Evolutionary conservation across 257 asterid species (phyloP).

Genomic region (Salvia hispanica): DNA sequence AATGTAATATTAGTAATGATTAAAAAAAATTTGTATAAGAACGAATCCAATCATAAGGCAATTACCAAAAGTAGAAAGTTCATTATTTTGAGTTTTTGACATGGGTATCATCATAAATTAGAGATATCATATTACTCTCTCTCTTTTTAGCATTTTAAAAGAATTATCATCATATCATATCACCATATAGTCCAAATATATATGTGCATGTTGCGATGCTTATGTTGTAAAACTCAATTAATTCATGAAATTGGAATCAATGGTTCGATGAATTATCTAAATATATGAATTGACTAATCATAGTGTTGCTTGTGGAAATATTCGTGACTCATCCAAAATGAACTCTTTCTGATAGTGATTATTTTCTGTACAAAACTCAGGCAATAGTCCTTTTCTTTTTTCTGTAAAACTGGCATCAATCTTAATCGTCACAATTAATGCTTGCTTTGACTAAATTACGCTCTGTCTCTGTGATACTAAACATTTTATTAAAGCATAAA

Average conservation of each 20-base stretch:
- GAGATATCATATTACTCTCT: too few species aligned
- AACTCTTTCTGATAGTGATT: conserved; percentile 1
- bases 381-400: neutral
- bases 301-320: conserved; percentile 24
- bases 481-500: conserved; percentile 16
- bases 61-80: too few species aligned
- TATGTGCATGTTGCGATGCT: too few species aligned
- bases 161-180: too few species aligned
- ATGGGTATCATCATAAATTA: too few species aligned
- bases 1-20: too few species aligned
- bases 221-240: conserved; percentile 23
- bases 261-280: conserved; percentile 29
- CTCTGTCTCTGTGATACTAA: conserved; percentile 26
- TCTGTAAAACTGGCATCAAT: too few species aligned
- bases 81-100: too few species aligned
- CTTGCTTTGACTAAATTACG: conserved; percentile 22
- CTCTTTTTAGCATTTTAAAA: too few species aligned
- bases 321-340: conserved; percentile 38
- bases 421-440: conserved; percentile 16
- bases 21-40: too few species aligned
- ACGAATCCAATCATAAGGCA: too few species aligned
- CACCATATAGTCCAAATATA: too few species aligned
- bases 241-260: conserved; percentile 8
- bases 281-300: conserved; percentile 35
- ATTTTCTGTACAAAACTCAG: conserved; percentile 12